Evolutionary conservation across 345 rosid genomes (phyloP).

Genomic region (Ailanthus altissimus): DNA sequence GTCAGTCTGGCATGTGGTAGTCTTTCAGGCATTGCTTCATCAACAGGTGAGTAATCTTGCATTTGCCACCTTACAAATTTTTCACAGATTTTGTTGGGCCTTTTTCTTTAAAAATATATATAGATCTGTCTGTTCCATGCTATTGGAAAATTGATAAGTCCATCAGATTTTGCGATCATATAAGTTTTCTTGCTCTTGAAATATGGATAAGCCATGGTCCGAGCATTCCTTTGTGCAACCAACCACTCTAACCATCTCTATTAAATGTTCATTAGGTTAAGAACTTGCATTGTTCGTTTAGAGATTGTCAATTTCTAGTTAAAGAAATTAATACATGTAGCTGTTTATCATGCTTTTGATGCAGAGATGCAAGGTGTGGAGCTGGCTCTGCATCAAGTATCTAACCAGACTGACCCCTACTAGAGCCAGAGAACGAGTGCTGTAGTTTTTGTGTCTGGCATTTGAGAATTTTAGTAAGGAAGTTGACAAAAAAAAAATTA

Average conservation of each 20-base stretch:
- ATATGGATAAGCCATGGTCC: not conserved
- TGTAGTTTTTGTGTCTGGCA: slow-evolving; percentile 49
- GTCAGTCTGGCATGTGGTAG: slow-evolving; percentile 95
- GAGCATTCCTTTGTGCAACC: not conserved
- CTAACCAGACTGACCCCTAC: slow-evolving; percentile 57
- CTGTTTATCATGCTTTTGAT: slow-evolving; percentile 60
- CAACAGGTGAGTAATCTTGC: slow-evolving; percentile 67
- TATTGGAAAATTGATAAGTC: not conserved
- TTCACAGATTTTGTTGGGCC: not conserved
- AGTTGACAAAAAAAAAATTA: slow-evolving; percentile 18
- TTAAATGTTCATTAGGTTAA: slow-evolving; percentile 12
- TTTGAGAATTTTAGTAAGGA: slow-evolving; percentile 51
- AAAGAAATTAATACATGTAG: slow-evolving; percentile 44
- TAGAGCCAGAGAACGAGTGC: slow-evolving; percentile 48
- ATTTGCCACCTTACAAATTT: slow-evolving; percentile 11
- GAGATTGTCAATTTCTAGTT: slow-evolving; percentile 23
- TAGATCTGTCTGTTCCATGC: not conserved
- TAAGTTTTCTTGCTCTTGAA: not conserved
- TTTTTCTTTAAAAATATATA: not conserved
- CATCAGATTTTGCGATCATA: slow-evolving; percentile 2
- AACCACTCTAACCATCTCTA: slow-evolving; percentile 3
- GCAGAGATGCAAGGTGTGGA: slow-evolving; percentile 62
- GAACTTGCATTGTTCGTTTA: slow-evolving; percentile 20
- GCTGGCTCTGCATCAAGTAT: slow-evolving; percentile 66
- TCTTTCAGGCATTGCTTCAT: slow-evolving; percentile 94